These are phyloP conservation scores for Phytophthora cactorum DNA, from an alignment of 352 stramenopile species.

Conservation along the genomic window DNA sequence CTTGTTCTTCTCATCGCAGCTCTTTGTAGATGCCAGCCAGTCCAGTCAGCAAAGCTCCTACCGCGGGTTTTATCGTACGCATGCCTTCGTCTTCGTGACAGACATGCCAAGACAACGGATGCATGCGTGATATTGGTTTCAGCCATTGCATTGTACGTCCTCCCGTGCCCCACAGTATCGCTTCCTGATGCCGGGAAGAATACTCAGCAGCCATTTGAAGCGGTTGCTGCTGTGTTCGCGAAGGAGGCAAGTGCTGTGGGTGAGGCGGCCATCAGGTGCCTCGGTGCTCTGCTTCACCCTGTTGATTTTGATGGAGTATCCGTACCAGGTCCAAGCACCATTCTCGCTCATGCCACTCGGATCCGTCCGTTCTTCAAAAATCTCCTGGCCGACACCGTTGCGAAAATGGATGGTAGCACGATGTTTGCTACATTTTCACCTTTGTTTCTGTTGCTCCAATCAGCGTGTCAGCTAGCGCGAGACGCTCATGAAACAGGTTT, in stretches of 20 bases:
- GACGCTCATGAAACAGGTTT: constrained; percentile 34
- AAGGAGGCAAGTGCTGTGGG: constrained; percentile 54
- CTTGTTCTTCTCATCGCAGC: constrained; percentile 63
- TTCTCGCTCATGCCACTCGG: constrained; percentile 39
- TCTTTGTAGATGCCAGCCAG: constrained; percentile 57
- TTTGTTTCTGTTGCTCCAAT: constrained; percentile 54
- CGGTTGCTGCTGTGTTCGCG: constrained; percentile 41
- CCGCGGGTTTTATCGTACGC: constrained; percentile 53
- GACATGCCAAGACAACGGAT: constrained; percentile 57
- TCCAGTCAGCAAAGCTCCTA: constrained; percentile 40
- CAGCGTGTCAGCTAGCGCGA: constrained; percentile 41
- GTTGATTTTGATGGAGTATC: constrained; percentile 62
- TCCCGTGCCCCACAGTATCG: constrained; percentile 30
- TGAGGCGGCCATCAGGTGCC: constrained; percentile 53
- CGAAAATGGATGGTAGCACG: constrained; percentile 58
- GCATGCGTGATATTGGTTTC: constrained; percentile 63
- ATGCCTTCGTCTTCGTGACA: constrained; percentile 60
- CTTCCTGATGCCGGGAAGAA: constrained; percentile 5
- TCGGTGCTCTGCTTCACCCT: constrained; percentile 53
- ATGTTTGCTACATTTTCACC: constrained; percentile 51
- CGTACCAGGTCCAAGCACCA: constrained; percentile 31
- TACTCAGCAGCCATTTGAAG: constrained; percentile 34
- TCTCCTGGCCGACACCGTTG: constrained; percentile 41
- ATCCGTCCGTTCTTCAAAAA: constrained; percentile 46
- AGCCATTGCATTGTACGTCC: constrained; percentile 52